Evolutionary conservation across 2,329 filamentous ascomycete genomes (phyloP).

Genomic region (Ascocoryne sarcoides): DNA sequence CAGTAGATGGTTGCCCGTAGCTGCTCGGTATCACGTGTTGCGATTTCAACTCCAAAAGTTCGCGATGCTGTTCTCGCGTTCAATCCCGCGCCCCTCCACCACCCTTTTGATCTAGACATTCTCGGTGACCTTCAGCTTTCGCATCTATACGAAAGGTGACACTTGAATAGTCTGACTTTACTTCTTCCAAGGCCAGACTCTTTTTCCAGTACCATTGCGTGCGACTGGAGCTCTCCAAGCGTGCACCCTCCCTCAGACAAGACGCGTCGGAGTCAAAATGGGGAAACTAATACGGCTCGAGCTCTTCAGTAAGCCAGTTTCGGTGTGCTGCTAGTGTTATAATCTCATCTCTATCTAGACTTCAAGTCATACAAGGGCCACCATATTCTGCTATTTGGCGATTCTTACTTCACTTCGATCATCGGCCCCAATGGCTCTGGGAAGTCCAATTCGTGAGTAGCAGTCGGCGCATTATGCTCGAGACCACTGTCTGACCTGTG

Average conservation of each 20-base stretch:
- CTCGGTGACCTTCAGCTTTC: no score
- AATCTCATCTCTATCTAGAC: conserved; percentile 43
- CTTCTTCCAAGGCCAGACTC: no score
- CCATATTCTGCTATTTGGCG: conserved; percentile 86
- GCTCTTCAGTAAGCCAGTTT: conserved; percentile 65
- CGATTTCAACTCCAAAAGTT: no score
- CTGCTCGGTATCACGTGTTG: no score
- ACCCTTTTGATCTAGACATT: no score
- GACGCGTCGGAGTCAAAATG: conserved; percentile 50
- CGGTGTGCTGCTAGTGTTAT: background rate
- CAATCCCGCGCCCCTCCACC: no score
- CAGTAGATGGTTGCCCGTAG: no score
- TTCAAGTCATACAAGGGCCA: conserved; percentile 99
- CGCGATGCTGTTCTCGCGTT: no score
- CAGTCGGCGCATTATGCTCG: conserved; percentile 36
- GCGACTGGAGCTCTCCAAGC: conserved; percentile 11
- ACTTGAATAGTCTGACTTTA: no score
- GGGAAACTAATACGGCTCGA: conserved; percentile 93
- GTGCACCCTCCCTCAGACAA: conserved; percentile 14
- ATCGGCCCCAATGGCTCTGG: conserved; percentile 99
- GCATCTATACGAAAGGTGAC: no score
- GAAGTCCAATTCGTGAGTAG: conserved; percentile 92
- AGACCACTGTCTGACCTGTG: conserved; percentile 15
- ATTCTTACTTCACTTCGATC: conserved; percentile 98
- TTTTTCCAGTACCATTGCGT: no score